Evolutionary conservation across 306 rosid genomes (phyloP).

Genomic region (Quercus agrifolia): DNA sequence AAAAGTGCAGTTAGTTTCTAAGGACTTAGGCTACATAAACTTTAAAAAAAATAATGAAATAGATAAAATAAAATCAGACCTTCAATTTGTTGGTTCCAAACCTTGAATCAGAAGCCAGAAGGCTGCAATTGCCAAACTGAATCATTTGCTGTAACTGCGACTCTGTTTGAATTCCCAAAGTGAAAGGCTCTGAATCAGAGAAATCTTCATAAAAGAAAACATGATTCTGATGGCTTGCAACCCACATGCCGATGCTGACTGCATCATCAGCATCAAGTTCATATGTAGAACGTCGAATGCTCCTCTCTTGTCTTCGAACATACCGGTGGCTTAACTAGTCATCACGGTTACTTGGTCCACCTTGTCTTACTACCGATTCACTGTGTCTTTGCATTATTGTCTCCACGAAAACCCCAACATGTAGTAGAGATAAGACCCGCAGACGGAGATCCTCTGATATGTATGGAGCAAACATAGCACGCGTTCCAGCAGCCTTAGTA

Average conservation of each 20-base stretch:
- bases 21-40: slow-evolving; percentile 11
- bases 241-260: slow-evolving; percentile 65
- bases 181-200: slow-evolving; percentile 71
- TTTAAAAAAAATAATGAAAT: slow-evolving; percentile 2
- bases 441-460: slow-evolving; percentile 89
- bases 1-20: slow-evolving; percentile 30
- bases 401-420: slow-evolving; percentile 93
- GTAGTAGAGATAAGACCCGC: slow-evolving; percentile 70
- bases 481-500: slow-evolving; percentile 77
- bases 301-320: slow-evolving; percentile 90
- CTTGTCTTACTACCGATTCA: slow-evolving; percentile 81
- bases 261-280: slow-evolving; percentile 80
- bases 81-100: slow-evolving; percentile 82
- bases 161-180: slow-evolving; percentile 89
- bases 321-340: slow-evolving; percentile 87
- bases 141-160: slow-evolving; percentile 97
- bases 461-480: slow-evolving; percentile 90
- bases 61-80: slow-evolving; percentile 35
- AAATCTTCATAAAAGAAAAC: slow-evolving; percentile 80
- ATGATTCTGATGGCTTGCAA: slow-evolving; percentile 66
- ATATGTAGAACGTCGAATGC: slow-evolving; percentile 70
- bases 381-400: slow-evolving; percentile 93
- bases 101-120: slow-evolving; percentile 83
- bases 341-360: slow-evolving; percentile 89
- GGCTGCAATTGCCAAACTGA: slow-evolving; percentile 72